A percentile compares a stretch with the other conserved stretches of the same genome.
Conservation (phyloP, 495 filamentous ascomycete species). For the Choiromyces venosus region DNA sequence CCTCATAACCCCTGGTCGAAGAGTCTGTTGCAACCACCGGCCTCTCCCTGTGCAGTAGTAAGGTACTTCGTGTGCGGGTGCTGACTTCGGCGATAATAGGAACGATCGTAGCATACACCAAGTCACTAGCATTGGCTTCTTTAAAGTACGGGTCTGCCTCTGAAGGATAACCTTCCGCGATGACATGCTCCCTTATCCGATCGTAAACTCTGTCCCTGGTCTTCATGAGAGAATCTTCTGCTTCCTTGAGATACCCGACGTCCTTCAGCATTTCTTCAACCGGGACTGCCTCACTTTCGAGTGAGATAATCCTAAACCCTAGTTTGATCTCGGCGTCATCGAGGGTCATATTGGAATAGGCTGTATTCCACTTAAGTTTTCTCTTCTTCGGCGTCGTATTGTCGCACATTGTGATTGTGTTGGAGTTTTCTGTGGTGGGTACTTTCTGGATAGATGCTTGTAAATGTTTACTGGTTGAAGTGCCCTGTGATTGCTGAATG, state of each 20-base stretch:
- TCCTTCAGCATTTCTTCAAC: slow-evolving; percentile 20
- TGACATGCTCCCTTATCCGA: slow-evolving; percentile 15
- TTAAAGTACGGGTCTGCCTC: slow-evolving; percentile 21
- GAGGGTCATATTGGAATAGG: slow-evolving; percentile 12
- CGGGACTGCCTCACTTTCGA: slow-evolving; percentile 9
- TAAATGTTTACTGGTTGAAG: too few species aligned
- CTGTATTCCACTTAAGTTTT: neutral
- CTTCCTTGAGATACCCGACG: neutral
- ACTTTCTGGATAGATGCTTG: too few species aligned
- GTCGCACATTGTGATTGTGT: neutral
- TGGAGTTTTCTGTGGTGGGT: too few species aligned
- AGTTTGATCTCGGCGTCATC: slow-evolving; percentile 17
- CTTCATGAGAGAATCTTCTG: slow-evolving; percentile 13
- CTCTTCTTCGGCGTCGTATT: neutral
- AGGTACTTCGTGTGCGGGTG: slow-evolving; percentile 8
- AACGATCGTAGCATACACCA: slow-evolving; percentile 14
- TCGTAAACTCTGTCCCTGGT: slow-evolving; percentile 17
- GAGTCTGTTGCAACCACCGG: slow-evolving; percentile 13
- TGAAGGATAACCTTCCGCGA: slow-evolving; percentile 20
- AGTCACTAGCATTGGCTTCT: slow-evolving; percentile 24
- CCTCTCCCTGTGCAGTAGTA: slow-evolving; percentile 12
- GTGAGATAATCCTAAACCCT: slow-evolving; percentile 15
- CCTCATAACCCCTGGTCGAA: slow-evolving; percentile 7
- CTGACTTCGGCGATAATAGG: slow-evolving; percentile 18
- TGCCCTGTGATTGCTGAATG: too few species aligned